phyloP scores from a whole-genome alignment of 352 stramenopile species.

The Blastocystis sp. region DNA sequence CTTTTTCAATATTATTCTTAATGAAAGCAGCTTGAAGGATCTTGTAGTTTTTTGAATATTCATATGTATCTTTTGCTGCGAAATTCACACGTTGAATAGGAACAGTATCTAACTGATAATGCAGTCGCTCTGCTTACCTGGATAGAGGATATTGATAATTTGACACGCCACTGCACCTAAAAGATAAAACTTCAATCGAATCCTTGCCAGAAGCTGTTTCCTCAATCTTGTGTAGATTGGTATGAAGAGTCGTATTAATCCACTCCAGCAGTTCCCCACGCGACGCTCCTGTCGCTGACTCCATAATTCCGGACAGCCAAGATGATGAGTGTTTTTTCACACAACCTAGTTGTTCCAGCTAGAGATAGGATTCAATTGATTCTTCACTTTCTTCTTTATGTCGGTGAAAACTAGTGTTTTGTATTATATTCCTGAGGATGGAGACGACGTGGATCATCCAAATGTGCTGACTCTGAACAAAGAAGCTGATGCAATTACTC shows the following conservation, averaged over 20 bases:
- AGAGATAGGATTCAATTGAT: not conserved
- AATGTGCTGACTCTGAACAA: constrained; percentile 62
- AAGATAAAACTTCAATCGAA: constrained; percentile 60
- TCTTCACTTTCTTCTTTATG: not conserved
- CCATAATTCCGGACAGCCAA: not conserved
- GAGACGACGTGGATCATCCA: constrained; percentile 63
- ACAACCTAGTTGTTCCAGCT: no score
- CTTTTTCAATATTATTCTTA: constrained; percentile 84
- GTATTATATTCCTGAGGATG: constrained; percentile 64
- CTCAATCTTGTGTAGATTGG: constrained; percentile 91
- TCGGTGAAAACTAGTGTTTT: constrained; percentile 36
- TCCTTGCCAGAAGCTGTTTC: constrained; percentile 73
- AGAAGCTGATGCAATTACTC: not conserved
- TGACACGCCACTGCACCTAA: constrained; percentile 91
- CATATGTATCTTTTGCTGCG: constrained; percentile 88
- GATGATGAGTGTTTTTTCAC: no score
- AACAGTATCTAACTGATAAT: constrained; percentile 76
- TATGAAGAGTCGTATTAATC: constrained; percentile 88
- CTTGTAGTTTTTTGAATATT: constrained; percentile 99
- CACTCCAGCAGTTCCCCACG: constrained; percentile 88
- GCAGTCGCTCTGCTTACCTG: constrained; percentile 63
- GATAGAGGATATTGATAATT: constrained; percentile 88
- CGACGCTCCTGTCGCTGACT: not conserved
- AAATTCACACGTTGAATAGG: constrained; percentile 94
- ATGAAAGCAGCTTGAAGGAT: constrained; percentile 92